Evolutionary conservation across 1,139 yeast species (phyloP).

Genomic region (Zhuliangozyma parablackwelliae): DNA sequence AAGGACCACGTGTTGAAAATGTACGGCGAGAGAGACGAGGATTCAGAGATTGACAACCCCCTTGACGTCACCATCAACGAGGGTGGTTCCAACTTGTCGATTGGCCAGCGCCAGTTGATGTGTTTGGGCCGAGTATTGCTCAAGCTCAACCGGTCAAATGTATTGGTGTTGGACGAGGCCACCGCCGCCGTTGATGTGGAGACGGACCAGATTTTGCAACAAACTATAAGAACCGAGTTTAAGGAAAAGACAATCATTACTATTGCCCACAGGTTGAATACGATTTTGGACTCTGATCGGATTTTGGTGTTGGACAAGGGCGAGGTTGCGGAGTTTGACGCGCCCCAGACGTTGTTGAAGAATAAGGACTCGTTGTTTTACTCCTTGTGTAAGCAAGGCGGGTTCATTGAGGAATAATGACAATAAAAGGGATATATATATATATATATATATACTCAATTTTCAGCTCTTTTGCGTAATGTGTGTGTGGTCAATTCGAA

Average conservation of each 20-base stretch:
- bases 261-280: constrained; percentile 79
- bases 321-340: constrained; percentile 62
- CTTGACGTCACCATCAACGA: constrained; percentile 55
- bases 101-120: constrained; percentile 74
- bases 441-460: constrained; percentile 18
- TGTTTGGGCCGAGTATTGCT: constrained; percentile 74
- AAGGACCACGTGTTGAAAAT: constrained; percentile 37
- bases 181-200: constrained; percentile 84
- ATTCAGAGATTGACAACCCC: constrained; percentile 31
- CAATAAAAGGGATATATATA: not conserved
- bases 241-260: constrained; percentile 68
- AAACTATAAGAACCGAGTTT: constrained; percentile 65
- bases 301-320: constrained; percentile 72
- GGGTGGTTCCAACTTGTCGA: constrained; percentile 71
- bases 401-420: constrained; percentile 28
- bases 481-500: constrained; percentile 47
- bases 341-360: constrained; percentile 28
- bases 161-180: constrained; percentile 76
- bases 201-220: constrained; percentile 72
- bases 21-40: constrained; percentile 16
- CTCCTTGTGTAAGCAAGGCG: constrained; percentile 70
- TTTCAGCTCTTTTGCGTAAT: constrained; percentile 82
- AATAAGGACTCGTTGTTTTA: constrained; percentile 57
- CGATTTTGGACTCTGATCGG: constrained; percentile 74
- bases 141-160: constrained; percentile 30